Base-by-base conservation (phyloP, 805 yeast species). In the Saccharomycopsis sp. region DNA sequence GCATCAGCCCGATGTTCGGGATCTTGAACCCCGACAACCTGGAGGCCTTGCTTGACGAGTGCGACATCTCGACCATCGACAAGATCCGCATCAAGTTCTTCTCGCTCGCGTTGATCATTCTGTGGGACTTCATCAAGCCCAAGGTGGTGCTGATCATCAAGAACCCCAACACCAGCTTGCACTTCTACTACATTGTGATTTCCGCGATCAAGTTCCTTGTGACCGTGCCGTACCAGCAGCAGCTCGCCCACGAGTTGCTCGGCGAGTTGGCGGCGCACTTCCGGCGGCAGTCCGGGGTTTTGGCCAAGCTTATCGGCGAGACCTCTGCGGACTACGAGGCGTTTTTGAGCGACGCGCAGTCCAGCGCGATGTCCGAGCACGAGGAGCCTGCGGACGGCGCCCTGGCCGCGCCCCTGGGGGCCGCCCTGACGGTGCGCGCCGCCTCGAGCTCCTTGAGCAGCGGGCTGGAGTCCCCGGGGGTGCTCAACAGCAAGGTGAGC, bases 121-220 rank as follows among this genome's bases (percentile, higher is more conserved):
- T 55, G 20, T 62, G 62, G 12, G 62, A 61, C 20, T 44, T 54
- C 15, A 57, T 57, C 51, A 57, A 59, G 29, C 62, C 62, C 12
- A 59, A 59, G 18, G 56, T 61, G n/a, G 50, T 61, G 21, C 34
- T 34, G 1, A 56, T 59, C 34, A 53, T 61, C 34, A 57, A 57
- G 12, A 56, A 58, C 51, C 60, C 60, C 8, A 60, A 59, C 16
- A 61, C 57, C 24, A 54, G 58, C 5, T 40, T 61, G 12, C 60
- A 55, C 20, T 57, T 51, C 34, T 59, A 56, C 44, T 59, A 56
- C 29, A 56, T 59, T 24, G 53, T 59, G 16, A 50, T 54, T 14
- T 54, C 53, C 37, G 53, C 60, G 4, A 48, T 61, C 3, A 34
- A 50, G 34, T 51, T 52, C 23, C 37, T 61, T 16, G 29, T 56